A percentile compares a stretch with the other conserved stretches of the same genome.
Conservation (phyloP, 495 filamentous ascomycete species). For the Chaetomidium leptoderma region DNA sequence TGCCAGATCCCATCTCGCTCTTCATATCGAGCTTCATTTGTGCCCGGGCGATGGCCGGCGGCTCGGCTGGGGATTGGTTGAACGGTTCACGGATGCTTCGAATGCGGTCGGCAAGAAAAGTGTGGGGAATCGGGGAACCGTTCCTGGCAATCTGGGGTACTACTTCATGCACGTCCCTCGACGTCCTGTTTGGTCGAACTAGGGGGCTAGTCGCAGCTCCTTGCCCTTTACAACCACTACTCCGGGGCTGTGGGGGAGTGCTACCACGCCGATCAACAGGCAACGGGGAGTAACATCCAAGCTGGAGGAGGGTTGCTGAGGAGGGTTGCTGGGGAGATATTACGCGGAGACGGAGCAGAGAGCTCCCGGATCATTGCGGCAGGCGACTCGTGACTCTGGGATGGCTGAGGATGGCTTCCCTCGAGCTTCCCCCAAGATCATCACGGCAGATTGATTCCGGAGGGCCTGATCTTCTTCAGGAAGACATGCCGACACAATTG, state of each 20-base stretch:
- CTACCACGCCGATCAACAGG: constrained; percentile 7
- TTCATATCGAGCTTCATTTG: constrained; percentile 39
- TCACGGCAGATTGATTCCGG: neutral
- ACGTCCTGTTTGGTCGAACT: constrained; percentile 11
- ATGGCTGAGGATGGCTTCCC: neutral
- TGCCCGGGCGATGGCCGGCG: constrained; percentile 28
- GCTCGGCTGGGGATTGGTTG: constrained; percentile 29
- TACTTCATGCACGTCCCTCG: constrained; percentile 26
- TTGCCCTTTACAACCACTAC: constrained; percentile 4
- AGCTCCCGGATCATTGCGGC: constrained; percentile 16
- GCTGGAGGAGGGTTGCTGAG: neutral
- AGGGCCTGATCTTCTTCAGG: neutral
- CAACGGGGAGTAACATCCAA: constrained; percentile 5
- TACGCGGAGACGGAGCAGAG: constrained; percentile 22
- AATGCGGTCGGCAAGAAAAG: constrained; percentile 21
- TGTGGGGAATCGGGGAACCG: constrained; percentile 30
- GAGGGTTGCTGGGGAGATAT: constrained; percentile 20
- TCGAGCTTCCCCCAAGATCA: constrained; percentile 1
- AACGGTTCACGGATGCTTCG: constrained; percentile 3
- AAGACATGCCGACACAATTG: neutral
- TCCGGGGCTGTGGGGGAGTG: constrained; percentile 12
- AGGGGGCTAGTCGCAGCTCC: neutral
- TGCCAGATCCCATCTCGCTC: constrained; percentile 32
- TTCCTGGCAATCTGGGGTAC: constrained; percentile 29
- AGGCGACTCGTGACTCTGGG: constrained; percentile 18